Conservation (phyloP, 2,329 filamentous ascomycete species). For the Pestalotiopsis fici region DNA sequence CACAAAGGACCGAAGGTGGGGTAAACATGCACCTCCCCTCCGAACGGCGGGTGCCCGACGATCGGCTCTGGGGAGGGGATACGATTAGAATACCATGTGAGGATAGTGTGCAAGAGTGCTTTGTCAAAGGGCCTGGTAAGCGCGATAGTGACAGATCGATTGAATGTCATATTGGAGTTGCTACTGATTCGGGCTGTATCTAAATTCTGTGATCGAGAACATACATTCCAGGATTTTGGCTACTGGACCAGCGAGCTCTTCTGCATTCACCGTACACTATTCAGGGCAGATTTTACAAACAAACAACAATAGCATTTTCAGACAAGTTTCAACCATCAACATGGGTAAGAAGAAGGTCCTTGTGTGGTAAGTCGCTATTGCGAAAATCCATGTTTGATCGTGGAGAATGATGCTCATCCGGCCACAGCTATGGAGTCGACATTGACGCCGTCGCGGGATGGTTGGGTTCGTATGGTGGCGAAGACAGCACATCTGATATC, state of each 20-base stretch:
- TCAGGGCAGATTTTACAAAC: background rate
- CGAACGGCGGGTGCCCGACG: background rate
- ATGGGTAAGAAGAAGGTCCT: constrained; percentile 13
- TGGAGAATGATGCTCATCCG: background rate
- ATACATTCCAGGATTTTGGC: background rate
- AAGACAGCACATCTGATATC: constrained; percentile 73
- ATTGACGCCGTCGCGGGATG: constrained; percentile 77
- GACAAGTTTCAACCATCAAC: background rate
- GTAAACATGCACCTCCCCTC: background rate
- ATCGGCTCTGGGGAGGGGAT: background rate
- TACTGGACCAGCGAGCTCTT: background rate
- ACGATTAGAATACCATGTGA: background rate
- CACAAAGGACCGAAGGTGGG: background rate
- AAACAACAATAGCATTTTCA: background rate
- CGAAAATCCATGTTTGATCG: background rate
- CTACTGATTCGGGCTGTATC: background rate
- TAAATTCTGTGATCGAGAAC: background rate
- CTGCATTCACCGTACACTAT: background rate
- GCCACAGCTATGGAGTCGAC: constrained; percentile 64
- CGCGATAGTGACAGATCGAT: background rate
- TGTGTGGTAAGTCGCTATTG: constrained; percentile 14
- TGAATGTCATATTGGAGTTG: background rate
- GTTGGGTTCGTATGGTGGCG: constrained; percentile 74
- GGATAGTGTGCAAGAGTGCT: background rate
- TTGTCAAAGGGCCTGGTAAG: background rate